phyloP scores from a whole-genome alignment of 352 stramenopile species.

The Phytopythium litorale region DNA sequence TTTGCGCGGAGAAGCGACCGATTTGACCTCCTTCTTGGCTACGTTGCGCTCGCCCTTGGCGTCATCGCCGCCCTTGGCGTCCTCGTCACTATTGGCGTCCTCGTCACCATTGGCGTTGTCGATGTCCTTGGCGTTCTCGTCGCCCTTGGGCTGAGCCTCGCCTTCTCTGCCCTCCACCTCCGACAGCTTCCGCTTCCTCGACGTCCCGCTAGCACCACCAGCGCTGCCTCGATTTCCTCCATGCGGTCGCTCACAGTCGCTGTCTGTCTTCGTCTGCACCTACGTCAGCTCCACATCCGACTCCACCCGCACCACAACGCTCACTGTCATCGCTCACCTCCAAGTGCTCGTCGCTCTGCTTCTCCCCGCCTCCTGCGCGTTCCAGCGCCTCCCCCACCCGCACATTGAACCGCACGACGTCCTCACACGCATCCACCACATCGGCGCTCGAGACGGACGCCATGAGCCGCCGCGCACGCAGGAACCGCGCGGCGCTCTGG shows the following conservation, averaged over 20 bases:
- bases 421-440: background rate
- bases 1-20: background rate
- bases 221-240: background rate
- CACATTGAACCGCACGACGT: background rate
- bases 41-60: background rate
- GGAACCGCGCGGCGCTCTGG: slow-evolving; percentile 13
- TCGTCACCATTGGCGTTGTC: background rate
- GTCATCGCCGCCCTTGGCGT: slow-evolving; percentile 5
- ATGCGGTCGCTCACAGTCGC: background rate
- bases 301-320: background rate
- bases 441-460: slow-evolving; percentile 1
- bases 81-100: background rate
- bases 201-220: background rate
- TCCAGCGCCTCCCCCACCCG: background rate
- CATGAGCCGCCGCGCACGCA: slow-evolving; percentile 14
- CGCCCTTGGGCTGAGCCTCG: background rate
- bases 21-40: background rate
- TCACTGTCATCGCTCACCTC: background rate
- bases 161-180: background rate
- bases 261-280: background rate
- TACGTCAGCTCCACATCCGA: background rate
- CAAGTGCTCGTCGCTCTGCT: background rate
- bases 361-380: background rate
- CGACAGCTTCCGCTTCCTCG: slow-evolving; percentile 6
- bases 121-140: slow-evolving; percentile 3